phyloP scores from a whole-genome alignment of 805 yeast species.

The Hanseniaspora guilliermondii region DNA sequence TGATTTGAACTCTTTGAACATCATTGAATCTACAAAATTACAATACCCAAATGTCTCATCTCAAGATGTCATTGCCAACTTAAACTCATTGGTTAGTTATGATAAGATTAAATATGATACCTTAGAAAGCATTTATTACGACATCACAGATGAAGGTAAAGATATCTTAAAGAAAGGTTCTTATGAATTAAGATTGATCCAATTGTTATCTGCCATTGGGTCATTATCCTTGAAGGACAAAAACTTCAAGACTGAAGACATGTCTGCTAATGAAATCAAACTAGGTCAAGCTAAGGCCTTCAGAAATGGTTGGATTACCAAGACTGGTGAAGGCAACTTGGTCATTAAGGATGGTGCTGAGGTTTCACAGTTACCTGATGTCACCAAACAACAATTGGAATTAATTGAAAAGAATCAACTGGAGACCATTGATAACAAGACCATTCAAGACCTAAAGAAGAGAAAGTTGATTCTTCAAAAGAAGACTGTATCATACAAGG shows the following conservation, averaged over 20 bases:
- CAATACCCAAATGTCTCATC: conserved; percentile 57
- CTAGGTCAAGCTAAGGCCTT: conserved; percentile 96
- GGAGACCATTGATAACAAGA: conserved; percentile 40
- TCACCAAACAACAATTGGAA: conserved; percentile 51
- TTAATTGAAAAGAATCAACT: conserved; percentile 30
- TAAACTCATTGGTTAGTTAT: conserved; percentile 75
- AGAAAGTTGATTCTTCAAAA: conserved; percentile 69
- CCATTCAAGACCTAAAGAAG: conserved; percentile 76
- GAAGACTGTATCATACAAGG: conserved; percentile 62
- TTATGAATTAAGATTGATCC: conserved; percentile 75
- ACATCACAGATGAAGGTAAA: conserved; percentile 66
- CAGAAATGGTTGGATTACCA: conserved; percentile 90
- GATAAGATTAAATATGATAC: conserved; percentile 64
- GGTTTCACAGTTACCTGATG: conserved; percentile 33
- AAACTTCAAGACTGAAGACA: conserved; percentile 53
- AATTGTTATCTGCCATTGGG: conserved; percentile 60
- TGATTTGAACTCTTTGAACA: conserved; percentile 48
- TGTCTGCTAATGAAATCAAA: conserved; percentile 67
- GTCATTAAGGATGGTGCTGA: conserved; percentile 40
- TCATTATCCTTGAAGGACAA: conserved; percentile 52
- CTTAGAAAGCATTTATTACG: conserved; percentile 64
- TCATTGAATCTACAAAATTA: conserved; percentile 55
- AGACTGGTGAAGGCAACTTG: conserved; percentile 60
- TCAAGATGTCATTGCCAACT: conserved; percentile 62
- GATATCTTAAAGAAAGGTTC: conserved; percentile 73